Evolutionary conservation across 176 grass and related monocot species (phyloP).

Genomic region (Raddia distichophylla): DNA sequence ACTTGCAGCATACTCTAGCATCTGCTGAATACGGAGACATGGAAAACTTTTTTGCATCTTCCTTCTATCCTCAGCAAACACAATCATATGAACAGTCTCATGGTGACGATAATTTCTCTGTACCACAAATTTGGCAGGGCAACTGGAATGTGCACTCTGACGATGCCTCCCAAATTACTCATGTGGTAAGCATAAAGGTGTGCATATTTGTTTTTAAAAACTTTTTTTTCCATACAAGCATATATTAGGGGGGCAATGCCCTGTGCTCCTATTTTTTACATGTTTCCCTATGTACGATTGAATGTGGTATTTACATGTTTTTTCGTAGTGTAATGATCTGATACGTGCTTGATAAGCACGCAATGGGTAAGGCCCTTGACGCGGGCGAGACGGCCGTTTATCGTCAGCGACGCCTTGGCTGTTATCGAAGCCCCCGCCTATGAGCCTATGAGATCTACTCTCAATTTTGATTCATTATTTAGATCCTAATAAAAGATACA

Average conservation of each 20-base stretch:
- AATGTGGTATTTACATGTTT: slow-evolving; percentile 12
- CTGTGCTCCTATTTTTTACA: neutral
- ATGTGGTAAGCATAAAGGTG: slow-evolving; percentile 21
- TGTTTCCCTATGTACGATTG: slow-evolving; percentile 6
- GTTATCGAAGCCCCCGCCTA: too few relatives aligned
- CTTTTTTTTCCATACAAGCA: neutral
- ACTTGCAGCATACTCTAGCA: slow-evolving; percentile 49
- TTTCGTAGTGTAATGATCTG: neutral
- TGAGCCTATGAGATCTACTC: too few relatives aligned
- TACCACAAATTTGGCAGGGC: slow-evolving; percentile 43
- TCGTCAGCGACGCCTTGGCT: too few relatives aligned
- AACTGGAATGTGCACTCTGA: slow-evolving; percentile 35
- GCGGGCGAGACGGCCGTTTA: too few relatives aligned
- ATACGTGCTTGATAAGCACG: too few relatives aligned
- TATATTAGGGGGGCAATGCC: slow-evolving; percentile 21
- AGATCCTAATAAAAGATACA: too few relatives aligned
- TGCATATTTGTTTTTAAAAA: neutral
- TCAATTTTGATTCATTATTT: too few relatives aligned
- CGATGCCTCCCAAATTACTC: slow-evolving; percentile 24
- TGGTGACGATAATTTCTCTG: slow-evolving; percentile 45
- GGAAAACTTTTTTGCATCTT: slow-evolving; percentile 47
- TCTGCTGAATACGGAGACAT: slow-evolving; percentile 44
- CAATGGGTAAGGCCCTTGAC: too few relatives aligned
- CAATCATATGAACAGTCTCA: slow-evolving; percentile 41
- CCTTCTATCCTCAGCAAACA: slow-evolving; percentile 45